A percentile compares a stretch with the other conserved stretches of the same genome.
Evolutionary conservation across 345 rosid genomes (phyloP).

Genomic region (Erucastrum elatum): DNA sequence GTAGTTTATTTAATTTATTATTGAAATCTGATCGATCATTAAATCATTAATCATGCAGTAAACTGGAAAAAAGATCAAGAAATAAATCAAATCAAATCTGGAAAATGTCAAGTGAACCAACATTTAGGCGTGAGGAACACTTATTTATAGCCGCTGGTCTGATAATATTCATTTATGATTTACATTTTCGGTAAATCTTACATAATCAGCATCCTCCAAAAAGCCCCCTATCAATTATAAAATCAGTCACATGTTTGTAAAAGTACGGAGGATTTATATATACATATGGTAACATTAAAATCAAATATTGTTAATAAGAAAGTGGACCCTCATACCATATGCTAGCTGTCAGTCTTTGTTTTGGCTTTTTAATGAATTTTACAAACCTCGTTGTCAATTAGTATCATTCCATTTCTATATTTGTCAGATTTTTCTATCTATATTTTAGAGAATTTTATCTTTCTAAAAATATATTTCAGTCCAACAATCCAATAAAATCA

Average conservation of each 20-base stretch:
- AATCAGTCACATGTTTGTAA: background rate
- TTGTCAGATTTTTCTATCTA: background rate
- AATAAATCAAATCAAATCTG: background rate
- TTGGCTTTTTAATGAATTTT: background rate
- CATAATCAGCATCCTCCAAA: background rate
- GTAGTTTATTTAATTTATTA: too few species aligned
- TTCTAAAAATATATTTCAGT: background rate
- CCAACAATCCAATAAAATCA: background rate
- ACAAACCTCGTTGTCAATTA: background rate
- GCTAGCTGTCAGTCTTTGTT: background rate
- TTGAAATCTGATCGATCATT: background rate
- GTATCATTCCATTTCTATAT: background rate
- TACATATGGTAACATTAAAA: background rate
- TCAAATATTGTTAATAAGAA: background rate
- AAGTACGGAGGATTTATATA: background rate
- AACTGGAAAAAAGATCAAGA: background rate
- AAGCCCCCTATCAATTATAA: background rate
- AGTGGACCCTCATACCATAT: background rate
- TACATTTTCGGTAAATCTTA: background rate
- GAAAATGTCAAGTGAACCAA: background rate
- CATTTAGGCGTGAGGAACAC: background rate
- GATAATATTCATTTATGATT: background rate
- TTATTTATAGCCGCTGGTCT: background rate
- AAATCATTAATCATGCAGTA: background rate
- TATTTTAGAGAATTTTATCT: too few species aligned